Percentiles rank a stretch among this genome's conserved stretches.
Evolutionary conservation across 179 eudicot genomes (phyloP).

Genomic region (Camellia oleifera): DNA sequence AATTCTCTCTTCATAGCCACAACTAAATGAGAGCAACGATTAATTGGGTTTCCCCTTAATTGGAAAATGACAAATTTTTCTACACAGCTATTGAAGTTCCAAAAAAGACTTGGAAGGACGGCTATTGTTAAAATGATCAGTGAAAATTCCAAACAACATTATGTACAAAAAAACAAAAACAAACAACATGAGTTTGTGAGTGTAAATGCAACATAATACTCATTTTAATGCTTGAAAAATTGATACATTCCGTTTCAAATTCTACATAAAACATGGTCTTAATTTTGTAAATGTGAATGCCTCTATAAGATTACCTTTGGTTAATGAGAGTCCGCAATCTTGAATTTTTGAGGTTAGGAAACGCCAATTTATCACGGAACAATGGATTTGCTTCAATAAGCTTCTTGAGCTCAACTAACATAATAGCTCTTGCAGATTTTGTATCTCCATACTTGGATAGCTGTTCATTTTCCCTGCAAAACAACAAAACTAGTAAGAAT

Average conservation of each 20-base stretch:
- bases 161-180: neutral
- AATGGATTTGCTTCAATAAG: slow-evolving; percentile 95
- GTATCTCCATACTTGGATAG: slow-evolving; percentile 94
- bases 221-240: neutral
- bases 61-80: neutral
- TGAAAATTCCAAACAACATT: neutral
- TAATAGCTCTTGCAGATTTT: slow-evolving; percentile 89
- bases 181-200: neutral
- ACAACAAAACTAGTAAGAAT: slow-evolving; percentile 6
- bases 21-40: neutral
- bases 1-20: slow-evolving; percentile 13
- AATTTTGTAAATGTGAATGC: neutral
- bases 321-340: slow-evolving; percentile 86
- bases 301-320: slow-evolving; percentile 55
- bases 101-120: neutral
- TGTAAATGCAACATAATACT: neutral
- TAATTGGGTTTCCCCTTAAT: neutral
- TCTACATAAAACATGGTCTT: neutral
- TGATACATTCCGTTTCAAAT: neutral
- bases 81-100: neutral
- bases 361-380: slow-evolving; percentile 92
- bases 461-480: slow-evolving; percentile 85
- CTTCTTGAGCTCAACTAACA: slow-evolving; percentile 95
- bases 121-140: neutral
- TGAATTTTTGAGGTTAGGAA: slow-evolving; percentile 82